A percentile compares a stretch with the other conserved stretches of the same genome.
Evolutionary conservation across 176 grass and related monocot species (phyloP).

Genomic region (Avena insularis): DNA sequence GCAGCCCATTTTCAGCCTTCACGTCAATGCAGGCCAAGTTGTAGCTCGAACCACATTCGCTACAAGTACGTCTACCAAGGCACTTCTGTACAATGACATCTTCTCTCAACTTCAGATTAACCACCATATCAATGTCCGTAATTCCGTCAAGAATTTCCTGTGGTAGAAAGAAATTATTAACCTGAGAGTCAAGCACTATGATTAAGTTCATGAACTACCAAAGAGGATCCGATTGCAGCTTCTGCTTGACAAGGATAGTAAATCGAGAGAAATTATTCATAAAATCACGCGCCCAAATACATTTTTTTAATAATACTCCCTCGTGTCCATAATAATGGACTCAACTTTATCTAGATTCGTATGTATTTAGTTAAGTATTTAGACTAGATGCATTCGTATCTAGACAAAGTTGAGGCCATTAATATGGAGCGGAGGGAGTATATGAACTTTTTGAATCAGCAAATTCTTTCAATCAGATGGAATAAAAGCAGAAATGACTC

Average conservation of each 20-base stretch:
- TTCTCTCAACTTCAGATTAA: conserved; percentile 97
- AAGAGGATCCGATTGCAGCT: neutral
- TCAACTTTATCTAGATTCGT: too few species aligned
- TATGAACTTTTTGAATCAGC: neutral
- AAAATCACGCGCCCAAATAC: neutral
- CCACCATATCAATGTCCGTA: conserved; percentile 90
- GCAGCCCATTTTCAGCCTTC: conserved; percentile 71
- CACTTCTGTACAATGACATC: conserved; percentile 92
- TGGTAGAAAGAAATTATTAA: conserved; percentile 8
- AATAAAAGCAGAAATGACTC: neutral
- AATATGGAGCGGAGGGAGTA: too few species aligned
- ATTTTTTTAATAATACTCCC: too few species aligned
- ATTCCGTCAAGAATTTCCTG: conserved; percentile 89
- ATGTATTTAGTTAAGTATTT: too few species aligned
- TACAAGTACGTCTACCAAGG: conserved; percentile 90
- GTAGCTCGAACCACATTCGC: conserved; percentile 81
- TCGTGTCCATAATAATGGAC: too few species aligned
- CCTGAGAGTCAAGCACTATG: neutral
- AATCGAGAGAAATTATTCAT: neutral
- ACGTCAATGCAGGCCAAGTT: conserved; percentile 90
- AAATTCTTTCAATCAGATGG: neutral
- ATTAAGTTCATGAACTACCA: neutral
- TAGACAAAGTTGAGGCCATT: too few species aligned
- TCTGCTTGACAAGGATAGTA: neutral
- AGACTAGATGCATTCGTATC: too few species aligned